A percentile compares a stretch with the other conserved stretches of the same genome.
These are phyloP conservation scores for Colletotrichum ledebouriae DNA, from an alignment of 2,329 filamentous ascomycete species.

Conservation along the genomic window DNA sequence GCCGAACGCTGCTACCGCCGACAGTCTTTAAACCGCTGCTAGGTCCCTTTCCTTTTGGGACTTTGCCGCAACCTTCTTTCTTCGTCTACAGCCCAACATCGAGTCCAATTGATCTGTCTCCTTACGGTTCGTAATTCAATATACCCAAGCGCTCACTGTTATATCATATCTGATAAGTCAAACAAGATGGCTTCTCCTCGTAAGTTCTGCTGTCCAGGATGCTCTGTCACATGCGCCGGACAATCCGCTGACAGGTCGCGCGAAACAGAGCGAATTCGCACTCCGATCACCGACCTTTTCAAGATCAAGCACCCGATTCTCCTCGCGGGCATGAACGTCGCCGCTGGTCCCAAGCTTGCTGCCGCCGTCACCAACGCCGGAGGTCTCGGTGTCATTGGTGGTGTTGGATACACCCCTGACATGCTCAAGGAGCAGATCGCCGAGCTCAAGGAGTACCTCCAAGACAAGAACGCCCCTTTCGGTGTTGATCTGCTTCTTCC, in stretches of 20 bases:
- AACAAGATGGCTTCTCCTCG: slow-evolving; percentile 82
- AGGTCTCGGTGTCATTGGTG: slow-evolving; percentile 95
- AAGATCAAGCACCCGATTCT: slow-evolving; percentile 97
- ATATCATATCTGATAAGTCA: slow-evolving; percentile 22
- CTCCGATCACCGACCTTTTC: slow-evolving; percentile 93
- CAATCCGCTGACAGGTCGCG: slow-evolving; percentile 44
- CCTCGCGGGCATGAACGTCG: slow-evolving; percentile 99
- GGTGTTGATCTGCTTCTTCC: slow-evolving; percentile 94
- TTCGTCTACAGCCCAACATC: slow-evolving; percentile 12
- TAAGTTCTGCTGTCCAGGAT: slow-evolving; percentile 61
- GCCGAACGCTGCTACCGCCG: slow-evolving; percentile 12
- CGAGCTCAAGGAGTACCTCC: slow-evolving; percentile 90
- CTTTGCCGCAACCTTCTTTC: slow-evolving; percentile 6
- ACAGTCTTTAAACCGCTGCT: slow-evolving; percentile 39
- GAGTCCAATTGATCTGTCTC: slow-evolving; percentile 40
- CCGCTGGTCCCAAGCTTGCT: slow-evolving; percentile 94
- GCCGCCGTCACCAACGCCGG: slow-evolving; percentile 98
- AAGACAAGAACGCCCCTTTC: slow-evolving; percentile 94
- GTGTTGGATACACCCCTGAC: slow-evolving; percentile 94
- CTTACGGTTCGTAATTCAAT: slow-evolving; percentile 37
- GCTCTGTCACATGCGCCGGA: slow-evolving; percentile 36
- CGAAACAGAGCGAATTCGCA: slow-evolving; percentile 84
- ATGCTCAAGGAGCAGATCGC: slow-evolving; percentile 96
- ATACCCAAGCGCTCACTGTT: slow-evolving; percentile 21
- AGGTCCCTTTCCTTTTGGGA: background rate